Evolutionary conservation across 2,329 filamentous ascomycete genomes (phyloP).

Genomic region (Stemphylium vesicarium): DNA sequence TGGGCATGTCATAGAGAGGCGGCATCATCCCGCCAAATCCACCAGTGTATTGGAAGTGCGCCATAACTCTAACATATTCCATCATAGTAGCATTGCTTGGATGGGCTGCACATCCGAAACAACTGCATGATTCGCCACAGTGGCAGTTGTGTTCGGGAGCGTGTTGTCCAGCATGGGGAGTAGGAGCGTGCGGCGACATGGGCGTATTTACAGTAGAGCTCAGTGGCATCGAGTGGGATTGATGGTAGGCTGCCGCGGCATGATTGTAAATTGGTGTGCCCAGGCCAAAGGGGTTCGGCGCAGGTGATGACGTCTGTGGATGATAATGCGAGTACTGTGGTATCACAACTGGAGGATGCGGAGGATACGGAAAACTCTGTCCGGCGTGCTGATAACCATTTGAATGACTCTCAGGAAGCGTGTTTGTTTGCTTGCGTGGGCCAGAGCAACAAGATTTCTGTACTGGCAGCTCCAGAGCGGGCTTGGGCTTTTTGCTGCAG

Average conservation of each 20-base stretch:
- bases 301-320: conserved; percentile 18
- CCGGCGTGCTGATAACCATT: conserved; percentile 16
- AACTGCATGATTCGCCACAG: conserved; percentile 71
- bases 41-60: conserved; percentile 44
- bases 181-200: conserved; percentile 34
- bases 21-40: conserved; percentile 39
- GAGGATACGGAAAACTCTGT: conserved; percentile 29
- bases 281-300: conserved; percentile 35
- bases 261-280: conserved; percentile 46
- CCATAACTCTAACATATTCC: conserved; percentile 56
- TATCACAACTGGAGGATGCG: conserved; percentile 28
- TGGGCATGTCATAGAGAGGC: conserved; percentile 44
- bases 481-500: conserved; percentile 37
- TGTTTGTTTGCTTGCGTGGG: conserved; percentile 21
- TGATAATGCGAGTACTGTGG: conserved; percentile 30
- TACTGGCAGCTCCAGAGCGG: conserved; percentile 15
- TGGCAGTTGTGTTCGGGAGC: conserved; percentile 59
- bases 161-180: conserved; percentile 39
- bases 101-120: conserved; percentile 71
- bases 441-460: conserved; percentile 43
- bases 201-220: conserved; percentile 15
- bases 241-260: conserved; percentile 37
- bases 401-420: conserved; percentile 8
- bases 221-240: conserved; percentile 45
- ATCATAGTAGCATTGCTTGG: conserved; percentile 70